These are phyloP conservation scores for Chrysophaeum taylorii DNA, from an alignment of 352 stramenopile genomes.

Conservation along the genomic window DNA sequence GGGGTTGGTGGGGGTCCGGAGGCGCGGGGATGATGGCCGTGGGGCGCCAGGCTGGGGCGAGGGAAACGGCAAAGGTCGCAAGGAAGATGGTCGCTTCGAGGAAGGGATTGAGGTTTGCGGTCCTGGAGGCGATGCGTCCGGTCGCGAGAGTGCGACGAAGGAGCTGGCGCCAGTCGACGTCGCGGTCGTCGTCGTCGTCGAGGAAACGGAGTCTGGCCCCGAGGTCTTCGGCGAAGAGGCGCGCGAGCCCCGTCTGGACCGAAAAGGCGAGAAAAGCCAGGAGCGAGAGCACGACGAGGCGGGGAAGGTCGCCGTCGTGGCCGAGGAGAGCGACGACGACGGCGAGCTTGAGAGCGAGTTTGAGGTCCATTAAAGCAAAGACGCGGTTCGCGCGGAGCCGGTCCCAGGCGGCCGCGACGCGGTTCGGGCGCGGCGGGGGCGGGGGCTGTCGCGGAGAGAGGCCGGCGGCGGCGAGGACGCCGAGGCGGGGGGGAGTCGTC, in stretches of 20 bases:
- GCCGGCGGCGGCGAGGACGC: not conserved
- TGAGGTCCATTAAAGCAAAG: not conserved
- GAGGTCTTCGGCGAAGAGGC: not conserved
- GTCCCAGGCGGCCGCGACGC: too few species aligned
- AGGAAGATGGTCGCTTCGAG: not conserved
- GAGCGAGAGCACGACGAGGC: not conserved
- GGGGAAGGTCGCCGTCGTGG: not conserved
- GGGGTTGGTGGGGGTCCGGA: too few species aligned
- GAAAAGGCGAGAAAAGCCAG: not conserved
- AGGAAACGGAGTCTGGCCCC: too few species aligned
- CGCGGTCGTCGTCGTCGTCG: not conserved
- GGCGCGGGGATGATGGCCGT: too few species aligned
- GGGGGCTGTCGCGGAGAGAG: not conserved
- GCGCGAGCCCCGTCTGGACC: not conserved
- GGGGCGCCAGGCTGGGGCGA: not conserved
- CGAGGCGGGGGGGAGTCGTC: too few species aligned
- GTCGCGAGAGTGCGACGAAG: not conserved
- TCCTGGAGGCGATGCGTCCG: not conserved
- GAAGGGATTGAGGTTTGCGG: not conserved
- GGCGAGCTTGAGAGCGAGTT: not conserved
- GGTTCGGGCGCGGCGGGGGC: not conserved
- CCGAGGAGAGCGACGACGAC: not conserved
- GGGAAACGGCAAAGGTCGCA: not conserved
- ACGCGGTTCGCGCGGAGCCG: not conserved
- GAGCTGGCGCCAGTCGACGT: not conserved